phyloP scores from a whole-genome alignment of 2,329 filamentous ascomycete genomes.

The Xylariales sp. region DNA sequence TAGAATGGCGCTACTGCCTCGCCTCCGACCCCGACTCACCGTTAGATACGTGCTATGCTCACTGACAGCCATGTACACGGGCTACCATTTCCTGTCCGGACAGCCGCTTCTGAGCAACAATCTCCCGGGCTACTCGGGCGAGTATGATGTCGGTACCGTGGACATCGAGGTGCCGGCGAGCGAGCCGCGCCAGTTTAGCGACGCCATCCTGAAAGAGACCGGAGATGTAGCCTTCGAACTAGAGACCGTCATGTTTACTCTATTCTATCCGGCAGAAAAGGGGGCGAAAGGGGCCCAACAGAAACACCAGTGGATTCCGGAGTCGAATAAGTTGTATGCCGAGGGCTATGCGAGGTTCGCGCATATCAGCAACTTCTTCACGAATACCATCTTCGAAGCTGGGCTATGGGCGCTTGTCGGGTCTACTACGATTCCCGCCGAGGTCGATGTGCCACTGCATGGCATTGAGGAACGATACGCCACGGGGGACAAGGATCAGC shows the following conservation, averaged over 20 bases:
- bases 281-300: constrained; percentile 19
- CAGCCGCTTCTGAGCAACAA: constrained; percentile 39
- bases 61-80: constrained; percentile 27
- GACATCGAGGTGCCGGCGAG: constrained; percentile 37
- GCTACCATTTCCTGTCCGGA: constrained; percentile 35
- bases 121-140: constrained; percentile 39
- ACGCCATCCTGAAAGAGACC: constrained; percentile 31
- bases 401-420: constrained; percentile 38
- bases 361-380: constrained; percentile 37
- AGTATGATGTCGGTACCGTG: constrained; percentile 39
- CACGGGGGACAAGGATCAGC: background rate
- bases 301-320: constrained; percentile 40
- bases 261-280: constrained; percentile 41
- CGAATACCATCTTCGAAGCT: constrained; percentile 37
- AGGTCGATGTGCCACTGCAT: constrained; percentile 39
- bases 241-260: constrained; percentile 42
- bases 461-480: constrained; percentile 8
- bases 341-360: constrained; percentile 43
- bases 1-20: too few species aligned
- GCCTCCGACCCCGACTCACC: background rate
- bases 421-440: constrained; percentile 40
- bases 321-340: constrained; percentile 38
- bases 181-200: constrained; percentile 26
- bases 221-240: constrained; percentile 38
- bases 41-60: constrained; percentile 28